Evolutionary conservation across 768 basidiomycete genomes (phyloP).

Genomic region (Fibroporia radiculosa): DNA sequence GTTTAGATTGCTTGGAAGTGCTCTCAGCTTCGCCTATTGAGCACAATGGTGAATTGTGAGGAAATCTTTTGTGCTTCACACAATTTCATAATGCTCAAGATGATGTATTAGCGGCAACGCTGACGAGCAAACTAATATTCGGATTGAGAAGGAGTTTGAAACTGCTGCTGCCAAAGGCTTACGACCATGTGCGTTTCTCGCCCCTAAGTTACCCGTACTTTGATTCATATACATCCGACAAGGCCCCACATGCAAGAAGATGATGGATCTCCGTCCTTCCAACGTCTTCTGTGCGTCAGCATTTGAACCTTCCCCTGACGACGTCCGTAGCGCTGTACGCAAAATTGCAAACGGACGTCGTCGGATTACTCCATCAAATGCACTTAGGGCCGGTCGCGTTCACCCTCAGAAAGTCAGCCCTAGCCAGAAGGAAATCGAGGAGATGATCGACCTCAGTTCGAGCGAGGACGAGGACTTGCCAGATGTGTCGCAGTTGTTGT

Average conservation of each 20-base stretch:
- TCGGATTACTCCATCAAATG: background rate
- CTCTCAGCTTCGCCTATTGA: constrained; percentile 42
- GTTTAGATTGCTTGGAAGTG: constrained; percentile 47
- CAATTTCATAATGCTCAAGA: too few species aligned
- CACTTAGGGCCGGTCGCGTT: background rate
- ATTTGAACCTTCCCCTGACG: constrained; percentile 62
- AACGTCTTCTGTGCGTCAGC: constrained; percentile 55
- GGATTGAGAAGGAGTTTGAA: constrained; percentile 49
- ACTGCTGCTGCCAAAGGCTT: constrained; percentile 47
- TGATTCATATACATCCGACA: background rate
- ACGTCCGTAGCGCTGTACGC: constrained; percentile 37
- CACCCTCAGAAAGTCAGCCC: constrained; percentile 1
- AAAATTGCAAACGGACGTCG: constrained; percentile 22
- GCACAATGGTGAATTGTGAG: constrained; percentile 57
- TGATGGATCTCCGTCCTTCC: constrained; percentile 43
- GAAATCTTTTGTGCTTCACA: background rate
- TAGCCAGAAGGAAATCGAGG: background rate
- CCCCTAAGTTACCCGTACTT: background rate
- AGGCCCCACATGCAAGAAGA: constrained; percentile 66
- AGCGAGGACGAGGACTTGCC: constrained; percentile 41
- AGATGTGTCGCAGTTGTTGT: constrained; percentile 35
- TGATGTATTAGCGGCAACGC: constrained; percentile 53
- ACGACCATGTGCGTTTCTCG: constrained; percentile 42
- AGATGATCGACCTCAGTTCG: constrained; percentile 16
- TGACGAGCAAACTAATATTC: constrained; percentile 46